phyloP scores from a whole-genome alignment of 148 eudicot genomes.

The Euryodendron excelsum region DNA sequence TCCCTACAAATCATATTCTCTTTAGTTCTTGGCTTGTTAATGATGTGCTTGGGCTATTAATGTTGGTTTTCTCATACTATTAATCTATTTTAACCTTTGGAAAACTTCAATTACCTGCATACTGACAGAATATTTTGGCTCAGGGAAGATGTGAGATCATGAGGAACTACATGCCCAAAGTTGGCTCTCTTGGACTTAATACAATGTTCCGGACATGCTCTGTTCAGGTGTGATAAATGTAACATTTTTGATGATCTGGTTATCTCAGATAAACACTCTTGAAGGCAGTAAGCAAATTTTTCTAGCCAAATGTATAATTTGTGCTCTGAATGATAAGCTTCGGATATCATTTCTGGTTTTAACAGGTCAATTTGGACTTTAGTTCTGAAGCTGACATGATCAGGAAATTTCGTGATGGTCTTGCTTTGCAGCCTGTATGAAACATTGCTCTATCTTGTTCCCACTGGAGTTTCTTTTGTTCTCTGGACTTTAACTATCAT shows the following conservation, averaged over 20 bases:
- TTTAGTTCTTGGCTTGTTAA: not conserved
- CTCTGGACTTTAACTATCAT: constrained; percentile 23
- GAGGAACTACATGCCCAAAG: constrained; percentile 99
- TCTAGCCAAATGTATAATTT: not conserved
- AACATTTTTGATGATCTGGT: not conserved
- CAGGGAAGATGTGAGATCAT: constrained; percentile 98
- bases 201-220: constrained; percentile 99
- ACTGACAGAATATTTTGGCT: constrained; percentile 33
- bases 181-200: constrained; percentile 94
- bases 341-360: constrained; percentile 10
- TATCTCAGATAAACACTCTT: not conserved
- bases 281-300: not conserved
- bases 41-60: too few relatives aligned
- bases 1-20: not conserved
- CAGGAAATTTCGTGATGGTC: constrained; percentile 91
- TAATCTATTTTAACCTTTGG: not conserved
- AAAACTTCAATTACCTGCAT: constrained; percentile 9
- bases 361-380: constrained; percentile 92
- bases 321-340: not conserved
- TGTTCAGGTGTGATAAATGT: constrained; percentile 67
- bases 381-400: constrained; percentile 95
- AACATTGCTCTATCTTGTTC: constrained; percentile 16
- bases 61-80: not conserved
- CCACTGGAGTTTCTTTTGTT: constrained; percentile 15
- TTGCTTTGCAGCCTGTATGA: constrained; percentile 96